Evolutionary conservation across 768 basidiomycete species (phyloP).

Genomic region (Termitomyces heimii): DNA sequence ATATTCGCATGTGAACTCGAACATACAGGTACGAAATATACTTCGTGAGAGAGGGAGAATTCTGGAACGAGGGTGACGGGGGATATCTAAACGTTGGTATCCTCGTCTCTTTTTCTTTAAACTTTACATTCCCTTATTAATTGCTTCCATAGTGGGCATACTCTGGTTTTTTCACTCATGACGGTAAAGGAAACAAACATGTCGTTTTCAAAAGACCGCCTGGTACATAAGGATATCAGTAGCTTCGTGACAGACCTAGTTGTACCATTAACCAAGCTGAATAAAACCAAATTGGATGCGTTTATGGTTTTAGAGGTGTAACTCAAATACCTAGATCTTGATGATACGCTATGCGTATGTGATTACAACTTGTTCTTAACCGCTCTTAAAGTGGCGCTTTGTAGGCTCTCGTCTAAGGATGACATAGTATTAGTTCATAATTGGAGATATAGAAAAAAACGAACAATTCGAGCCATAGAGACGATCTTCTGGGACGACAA

Average conservation of each 20-base stretch:
- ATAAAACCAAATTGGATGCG: neutral
- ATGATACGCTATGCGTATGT: neutral
- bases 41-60: conserved; percentile 9
- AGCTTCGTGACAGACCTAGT: neutral
- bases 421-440: neutral
- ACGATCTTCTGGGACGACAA: conserved; percentile 64
- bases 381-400: conserved; percentile 22
- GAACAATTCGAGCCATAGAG: conserved; percentile 80
- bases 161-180: neutral
- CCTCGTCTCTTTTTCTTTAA: neutral
- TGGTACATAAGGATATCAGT: neutral
- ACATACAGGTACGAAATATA: conserved; percentile 10
- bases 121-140: neutral
- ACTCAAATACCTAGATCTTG: neutral
- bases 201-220: neutral
- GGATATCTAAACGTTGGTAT: conserved; percentile 9
- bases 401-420: conserved; percentile 29
- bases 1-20: neutral
- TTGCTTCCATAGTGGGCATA: conserved; percentile 6
- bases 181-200: conserved; percentile 3
- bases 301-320: neutral
- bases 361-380: conserved; percentile 10
- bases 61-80: conserved; percentile 10
- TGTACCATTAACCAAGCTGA: neutral
- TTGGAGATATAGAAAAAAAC: conserved; percentile 19